Conservation (phyloP, 441 rosid species). For the Aquilaria agallochum region DNA sequence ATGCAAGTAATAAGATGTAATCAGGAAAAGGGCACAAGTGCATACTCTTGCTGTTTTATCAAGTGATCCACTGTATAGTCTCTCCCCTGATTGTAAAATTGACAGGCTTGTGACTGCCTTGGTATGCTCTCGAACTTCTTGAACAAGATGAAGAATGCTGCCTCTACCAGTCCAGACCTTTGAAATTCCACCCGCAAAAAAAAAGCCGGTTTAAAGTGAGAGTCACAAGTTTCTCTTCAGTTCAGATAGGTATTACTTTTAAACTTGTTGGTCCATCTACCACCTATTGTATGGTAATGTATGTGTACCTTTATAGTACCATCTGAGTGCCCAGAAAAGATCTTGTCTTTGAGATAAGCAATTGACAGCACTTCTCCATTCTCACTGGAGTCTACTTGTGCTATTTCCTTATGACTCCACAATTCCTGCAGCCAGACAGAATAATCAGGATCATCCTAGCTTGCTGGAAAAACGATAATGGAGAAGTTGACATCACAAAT, state of each 20-base stretch:
- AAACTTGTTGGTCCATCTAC: too few species aligned
- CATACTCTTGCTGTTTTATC: slow-evolving; percentile 62
- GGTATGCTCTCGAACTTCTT: slow-evolving; percentile 53
- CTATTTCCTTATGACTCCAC: slow-evolving; percentile 69
- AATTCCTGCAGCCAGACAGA: slow-evolving; percentile 40
- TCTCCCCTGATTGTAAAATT: slow-evolving; percentile 49
- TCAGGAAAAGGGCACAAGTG: slow-evolving; percentile 1
- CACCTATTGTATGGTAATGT: neutral
- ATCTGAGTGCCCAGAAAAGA: slow-evolving; percentile 79
- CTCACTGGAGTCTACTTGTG: slow-evolving; percentile 49
- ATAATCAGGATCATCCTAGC: neutral
- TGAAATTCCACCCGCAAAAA: slow-evolving; percentile 4
- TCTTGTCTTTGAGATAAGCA: slow-evolving; percentile 46
- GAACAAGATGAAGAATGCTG: slow-evolving; percentile 61
- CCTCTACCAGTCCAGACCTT: slow-evolving; percentile 77
- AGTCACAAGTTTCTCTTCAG: too few species aligned
- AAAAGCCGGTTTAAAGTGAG: too few species aligned
- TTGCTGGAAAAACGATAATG: neutral
- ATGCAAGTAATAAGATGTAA: slow-evolving; percentile 1
- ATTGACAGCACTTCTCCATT: slow-evolving; percentile 65
- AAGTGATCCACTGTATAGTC: slow-evolving; percentile 62
- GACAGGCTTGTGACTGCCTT: slow-evolving; percentile 69
- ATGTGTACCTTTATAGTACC: slow-evolving; percentile 64
- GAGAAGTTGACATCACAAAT: slow-evolving; percentile 4
- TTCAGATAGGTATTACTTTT: neutral